Percentiles rank a stretch among this genome's conserved stretches.
phyloP scores from a whole-genome alignment of 768 basidiomycete species.

The Boletus coccyginus region DNA sequence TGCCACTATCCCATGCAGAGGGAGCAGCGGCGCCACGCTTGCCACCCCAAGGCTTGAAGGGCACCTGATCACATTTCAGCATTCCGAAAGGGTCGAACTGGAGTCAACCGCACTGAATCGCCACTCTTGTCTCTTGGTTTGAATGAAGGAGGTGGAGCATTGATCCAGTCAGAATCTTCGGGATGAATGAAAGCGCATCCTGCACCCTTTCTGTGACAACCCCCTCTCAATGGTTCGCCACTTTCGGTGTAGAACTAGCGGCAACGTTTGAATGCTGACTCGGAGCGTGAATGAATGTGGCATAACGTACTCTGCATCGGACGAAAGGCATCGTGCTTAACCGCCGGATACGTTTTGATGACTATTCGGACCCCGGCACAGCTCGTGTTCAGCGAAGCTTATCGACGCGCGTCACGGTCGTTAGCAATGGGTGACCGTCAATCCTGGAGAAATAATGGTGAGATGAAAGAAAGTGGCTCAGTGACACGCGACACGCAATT shows the following conservation, averaged over 20 bases:
- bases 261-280: not conserved
- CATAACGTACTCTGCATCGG: constrained; percentile 24
- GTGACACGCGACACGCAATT: constrained; percentile 2
- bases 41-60: constrained; percentile 7
- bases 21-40: not conserved
- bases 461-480: not conserved
- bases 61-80: constrained; percentile 2
- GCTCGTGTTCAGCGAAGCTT: not conserved
- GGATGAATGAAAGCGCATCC: constrained; percentile 34
- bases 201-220: constrained; percentile 21
- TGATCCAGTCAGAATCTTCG: constrained; percentile 21
- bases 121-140: constrained; percentile 15
- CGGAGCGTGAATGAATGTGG: constrained; percentile 1
- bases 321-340: constrained; percentile 20
- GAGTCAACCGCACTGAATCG: constrained; percentile 13
- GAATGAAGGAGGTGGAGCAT: constrained; percentile 11
- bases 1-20: not conserved
- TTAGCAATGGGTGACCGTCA: not conserved
- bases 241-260: constrained; percentile 30
- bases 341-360: not conserved
- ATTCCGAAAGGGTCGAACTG: not conserved
- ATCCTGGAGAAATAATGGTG: not conserved
- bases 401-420: constrained; percentile 1
- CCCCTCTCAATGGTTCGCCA: constrained; percentile 25
- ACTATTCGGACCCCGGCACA: not conserved